A percentile compares a stretch with the other conserved stretches of the same genome.
Evolutionary conservation across 331 rosid genomes (phyloP).

Genomic region (Quercus phellos): DNA sequence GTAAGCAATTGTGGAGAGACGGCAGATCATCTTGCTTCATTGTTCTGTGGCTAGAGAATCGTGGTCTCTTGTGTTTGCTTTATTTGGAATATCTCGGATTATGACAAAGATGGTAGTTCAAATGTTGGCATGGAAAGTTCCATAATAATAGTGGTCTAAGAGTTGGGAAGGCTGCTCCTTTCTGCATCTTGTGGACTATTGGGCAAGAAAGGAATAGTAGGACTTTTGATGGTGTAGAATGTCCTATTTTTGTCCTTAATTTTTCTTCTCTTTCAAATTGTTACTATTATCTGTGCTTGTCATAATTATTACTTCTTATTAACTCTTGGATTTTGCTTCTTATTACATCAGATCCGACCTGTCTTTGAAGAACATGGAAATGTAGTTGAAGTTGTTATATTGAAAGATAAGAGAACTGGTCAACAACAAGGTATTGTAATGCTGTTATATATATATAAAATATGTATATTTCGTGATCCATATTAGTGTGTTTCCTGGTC

Average conservation of each 20-base stretch:
- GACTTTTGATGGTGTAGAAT: too few species aligned
- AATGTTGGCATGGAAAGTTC: too few species aligned
- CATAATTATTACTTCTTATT: constrained; percentile 1
- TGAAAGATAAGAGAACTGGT: constrained; percentile 71
- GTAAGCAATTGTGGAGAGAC: too few species aligned
- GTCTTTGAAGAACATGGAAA: constrained; percentile 70
- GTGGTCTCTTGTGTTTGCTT: too few species aligned
- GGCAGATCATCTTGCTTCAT: too few species aligned
- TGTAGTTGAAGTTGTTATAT: constrained; percentile 66
- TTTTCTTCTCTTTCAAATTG: constrained; percentile 2
- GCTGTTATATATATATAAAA: background rate
- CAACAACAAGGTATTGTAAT: constrained; percentile 59
- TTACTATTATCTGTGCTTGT: background rate
- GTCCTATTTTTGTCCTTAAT: background rate
- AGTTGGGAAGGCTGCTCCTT: too few species aligned
- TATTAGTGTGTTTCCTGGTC: background rate
- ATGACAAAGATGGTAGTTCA: too few species aligned
- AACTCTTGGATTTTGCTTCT: background rate
- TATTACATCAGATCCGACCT: constrained; percentile 49
- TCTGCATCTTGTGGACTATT: too few species aligned
- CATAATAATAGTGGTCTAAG: too few species aligned
- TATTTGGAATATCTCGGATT: too few species aligned
- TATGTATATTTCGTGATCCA: background rate
- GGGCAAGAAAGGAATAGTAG: too few species aligned
- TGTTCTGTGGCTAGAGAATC: too few species aligned